Base-by-base conservation (phyloP, 2,329 filamentous ascomycete species). In the Ceratocystis diversiconidia region DNA sequence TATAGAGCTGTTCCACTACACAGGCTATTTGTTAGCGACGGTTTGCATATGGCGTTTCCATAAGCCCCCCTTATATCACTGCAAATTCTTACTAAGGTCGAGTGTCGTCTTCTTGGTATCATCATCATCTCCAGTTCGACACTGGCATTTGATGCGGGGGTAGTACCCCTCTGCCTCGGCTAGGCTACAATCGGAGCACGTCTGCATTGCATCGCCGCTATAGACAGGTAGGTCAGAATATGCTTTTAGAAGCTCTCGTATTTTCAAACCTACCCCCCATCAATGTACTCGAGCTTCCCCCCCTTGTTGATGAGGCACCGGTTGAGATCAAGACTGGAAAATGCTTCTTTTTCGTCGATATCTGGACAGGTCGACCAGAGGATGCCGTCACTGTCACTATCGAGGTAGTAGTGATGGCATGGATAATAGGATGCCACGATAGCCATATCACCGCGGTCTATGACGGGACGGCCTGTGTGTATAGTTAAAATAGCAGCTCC, bases 1-100 rank as follows among this genome's bases (percentile, higher is more conserved):
- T 65, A 17, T 52, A 62, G 5, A 65, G 25, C 36, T 65, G 64
- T 17, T 65, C 57, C 64, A 65, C 64, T 62, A 28, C 44, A 28
- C 5, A 4, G 28, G 17, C 50, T 55, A n/a, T 48, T 62, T 62
- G 30, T 28, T 19, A 36, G 22, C 22, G 8, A 25, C 12, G 15
- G 8, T n/a, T 36, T 17, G 48, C 12, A 36, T 6, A 25, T n/a
- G 3, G 19, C n/a, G 5, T 32, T 12, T 22, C 8, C 32, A 12
- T 12, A 19, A 25, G 19, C 48, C 19, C 6, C n/a, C 7, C 44
- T 15, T 7, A 50, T 25, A 48, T 25, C 1, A 61, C 57, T 41
- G 36, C 10, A 4, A 12, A 41, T 41, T 15, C 36, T 65, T 61
- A 65, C 63, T 25, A 17, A 65, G 43, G 19, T 65, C 41, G 17